Evolutionary conservation across 345 rosid species (phyloP), one percentile per base, ranked within the genome.

Genomic region (Carallia pectinifolia): DNA sequence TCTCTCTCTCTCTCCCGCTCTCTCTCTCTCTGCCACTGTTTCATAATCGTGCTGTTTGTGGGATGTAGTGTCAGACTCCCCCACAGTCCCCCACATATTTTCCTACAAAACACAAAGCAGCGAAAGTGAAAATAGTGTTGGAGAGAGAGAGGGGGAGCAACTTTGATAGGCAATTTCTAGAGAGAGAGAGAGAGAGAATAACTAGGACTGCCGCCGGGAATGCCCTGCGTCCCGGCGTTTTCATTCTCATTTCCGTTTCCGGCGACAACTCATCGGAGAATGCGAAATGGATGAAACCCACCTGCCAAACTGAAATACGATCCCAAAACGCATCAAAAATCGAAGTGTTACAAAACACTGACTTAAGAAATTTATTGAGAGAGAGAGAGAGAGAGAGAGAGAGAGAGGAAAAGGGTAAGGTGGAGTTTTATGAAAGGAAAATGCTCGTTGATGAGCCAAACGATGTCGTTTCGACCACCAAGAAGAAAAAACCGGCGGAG

Each of bases 401-500:
- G 58, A 48, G 7, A 61, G 36, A 4, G 48, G 16, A 58, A 7
- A 18, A 58, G 15, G 2, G 58, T 17, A 3, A 59, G 72, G 17
- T 10, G 29, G 36, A 19, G 8, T 36, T 36, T 56, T 44, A 66
- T 16, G 70, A 65, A 55, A 53, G 13, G n/a, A 71, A 65, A 73
- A 73, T 73, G 76, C 71, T 60, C 15, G 44, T 66, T 23, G 66
- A 66, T 60, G 76, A 52, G 23, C 27, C 29, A 12, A 38, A 27
- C 59, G 34, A 52, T 58, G 61, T 37, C 66, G 76, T 73, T 73
- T 73, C 66, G 12, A 65, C 17, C 29, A 34, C 61, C 10, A 73
- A 73, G 71, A 73, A 73, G 76, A 73, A 66, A 65, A 73, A 53
- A 66, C 48, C 71, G 30, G 76, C 52, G 37, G 62, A 44, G 53